Evolutionary conservation across 306 rosid genomes (phyloP), one percentile per base, ranked within the genome.

Genomic region (Crotalaria pallida): DNA sequence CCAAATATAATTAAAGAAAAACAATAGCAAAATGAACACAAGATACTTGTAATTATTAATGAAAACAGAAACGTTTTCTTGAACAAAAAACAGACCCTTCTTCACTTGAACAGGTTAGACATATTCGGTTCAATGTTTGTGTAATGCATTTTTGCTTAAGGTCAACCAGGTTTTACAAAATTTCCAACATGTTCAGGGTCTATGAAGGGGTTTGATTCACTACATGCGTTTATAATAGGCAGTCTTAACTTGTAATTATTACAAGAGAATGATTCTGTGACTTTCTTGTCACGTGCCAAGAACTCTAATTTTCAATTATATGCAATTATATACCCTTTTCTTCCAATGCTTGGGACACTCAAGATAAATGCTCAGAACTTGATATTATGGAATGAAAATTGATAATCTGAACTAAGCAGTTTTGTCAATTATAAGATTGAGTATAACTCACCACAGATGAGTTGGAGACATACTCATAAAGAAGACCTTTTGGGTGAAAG

Each of bases 401-500:
- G 53, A 7, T 6, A 2, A 26, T 23, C 10, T 19, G n/a, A 23
- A 49, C 10, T 27, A 31, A 31, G 36, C 8, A 33, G 3, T 11
- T 31, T 48, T 31, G 13, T 4, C 8, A 18, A 1, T 31, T 10
- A 44, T 48, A 18, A 21, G 48, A 3, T 19, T 22, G 50, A 19
- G 52, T 26, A 27, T 22, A 59, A 71, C 94, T 88, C 36, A 88
- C 98, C 97, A 94, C 0, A 88, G 57, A 77, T 94, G 98, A 50
- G 95, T 90, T 36, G 97, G 98, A 47, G 98, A 90, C 97, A 94
- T 78, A n/a, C 88, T 87, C 96, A 84, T 87, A 78, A 94, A 90
- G 80, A 82, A 90, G 59, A 90, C 89, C 72, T 63, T 73, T 52
- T 94, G 97, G 67, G 86, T 68, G 6, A 65, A 58, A 0, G 96